Conservation (phyloP, 345 rosid genomes). For the Syzygium aqueum region DNA sequence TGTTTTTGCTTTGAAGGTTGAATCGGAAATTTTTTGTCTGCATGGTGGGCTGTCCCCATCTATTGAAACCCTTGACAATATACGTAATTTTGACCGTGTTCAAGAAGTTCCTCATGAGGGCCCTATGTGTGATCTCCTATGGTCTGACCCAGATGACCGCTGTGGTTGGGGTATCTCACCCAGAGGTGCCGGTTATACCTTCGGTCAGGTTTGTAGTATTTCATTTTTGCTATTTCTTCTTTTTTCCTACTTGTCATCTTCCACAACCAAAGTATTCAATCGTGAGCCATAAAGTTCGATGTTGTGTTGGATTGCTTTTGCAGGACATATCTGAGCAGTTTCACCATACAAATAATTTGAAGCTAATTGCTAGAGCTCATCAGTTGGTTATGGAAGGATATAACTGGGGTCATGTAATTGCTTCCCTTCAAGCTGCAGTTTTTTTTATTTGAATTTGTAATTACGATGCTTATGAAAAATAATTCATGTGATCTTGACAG, state of each 20-base stretch:
- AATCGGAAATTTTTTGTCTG: conserved; percentile 93
- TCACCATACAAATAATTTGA: conserved; percentile 82
- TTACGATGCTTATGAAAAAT: neutral
- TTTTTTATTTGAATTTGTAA: neutral
- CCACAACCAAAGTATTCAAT: neutral
- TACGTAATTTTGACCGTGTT: conserved; percentile 89
- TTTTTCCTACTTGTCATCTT: neutral
- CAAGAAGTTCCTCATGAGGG: conserved; percentile 99
- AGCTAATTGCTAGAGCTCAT: conserved; percentile 95
- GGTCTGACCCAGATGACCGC: conserved; percentile 99
- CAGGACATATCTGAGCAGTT: conserved; percentile 98
- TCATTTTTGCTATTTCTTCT: neutral
- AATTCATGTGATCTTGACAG: conserved; percentile 22
- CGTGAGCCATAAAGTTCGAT: neutral
- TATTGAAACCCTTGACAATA: conserved; percentile 89
- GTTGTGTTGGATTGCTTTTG: conserved; percentile 2
- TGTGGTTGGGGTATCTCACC: conserved; percentile 99
- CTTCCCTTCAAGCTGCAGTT: neutral
- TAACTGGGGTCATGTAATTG: conserved; percentile 91
- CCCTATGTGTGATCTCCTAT: conserved; percentile 96
- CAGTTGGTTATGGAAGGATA: conserved; percentile 99
- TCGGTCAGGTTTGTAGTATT: conserved; percentile 63
- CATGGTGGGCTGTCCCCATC: conserved; percentile 98
- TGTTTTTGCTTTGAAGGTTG: conserved; percentile 44
- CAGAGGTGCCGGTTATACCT: conserved; percentile 96